Conservation (phyloP, 306 rosid genomes). For the Fragaria iinumae region DNA sequence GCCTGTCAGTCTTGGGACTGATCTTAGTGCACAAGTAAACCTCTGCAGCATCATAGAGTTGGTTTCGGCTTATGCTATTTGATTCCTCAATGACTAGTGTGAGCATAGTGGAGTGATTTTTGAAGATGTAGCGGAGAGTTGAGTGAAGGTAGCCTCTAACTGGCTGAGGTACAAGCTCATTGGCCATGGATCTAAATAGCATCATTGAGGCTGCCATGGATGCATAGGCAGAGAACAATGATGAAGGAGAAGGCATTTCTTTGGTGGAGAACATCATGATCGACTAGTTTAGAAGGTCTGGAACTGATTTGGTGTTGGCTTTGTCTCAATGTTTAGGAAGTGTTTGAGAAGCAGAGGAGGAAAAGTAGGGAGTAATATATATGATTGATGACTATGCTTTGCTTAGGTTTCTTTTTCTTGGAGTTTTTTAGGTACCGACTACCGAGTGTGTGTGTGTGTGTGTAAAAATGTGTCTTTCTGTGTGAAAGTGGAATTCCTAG, state of each 20-base stretch:
- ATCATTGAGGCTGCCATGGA: slow-evolving; percentile 75
- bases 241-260: slow-evolving; percentile 68
- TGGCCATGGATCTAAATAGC: slow-evolving; percentile 70
- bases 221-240: slow-evolving; percentile 81
- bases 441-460: not conserved
- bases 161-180: slow-evolving; percentile 67
- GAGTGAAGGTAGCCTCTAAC: slow-evolving; percentile 45
- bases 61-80: slow-evolving; percentile 52
- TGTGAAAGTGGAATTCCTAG: slow-evolving; percentile 29
- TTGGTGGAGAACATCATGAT: slow-evolving; percentile 47
- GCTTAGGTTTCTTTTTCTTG: not conserved
- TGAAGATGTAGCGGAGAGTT: slow-evolving; percentile 46
- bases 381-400: not conserved
- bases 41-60: slow-evolving; percentile 72
- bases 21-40: slow-evolving; percentile 55
- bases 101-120: slow-evolving; percentile 41
- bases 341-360: not conserved
- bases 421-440: not conserved
- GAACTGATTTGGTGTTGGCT: not conserved
- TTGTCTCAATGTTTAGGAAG: not conserved
- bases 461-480: not conserved
- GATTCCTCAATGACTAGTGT: slow-evolving; percentile 74
- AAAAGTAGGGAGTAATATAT: not conserved
- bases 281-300: not conserved
- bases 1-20: slow-evolving; percentile 45